A percentile compares a stretch with the other conserved stretches of the same genome.
Conservation (phyloP, 495 filamentous ascomycete genomes). For the Amphirosellinia nigrospora region DNA sequence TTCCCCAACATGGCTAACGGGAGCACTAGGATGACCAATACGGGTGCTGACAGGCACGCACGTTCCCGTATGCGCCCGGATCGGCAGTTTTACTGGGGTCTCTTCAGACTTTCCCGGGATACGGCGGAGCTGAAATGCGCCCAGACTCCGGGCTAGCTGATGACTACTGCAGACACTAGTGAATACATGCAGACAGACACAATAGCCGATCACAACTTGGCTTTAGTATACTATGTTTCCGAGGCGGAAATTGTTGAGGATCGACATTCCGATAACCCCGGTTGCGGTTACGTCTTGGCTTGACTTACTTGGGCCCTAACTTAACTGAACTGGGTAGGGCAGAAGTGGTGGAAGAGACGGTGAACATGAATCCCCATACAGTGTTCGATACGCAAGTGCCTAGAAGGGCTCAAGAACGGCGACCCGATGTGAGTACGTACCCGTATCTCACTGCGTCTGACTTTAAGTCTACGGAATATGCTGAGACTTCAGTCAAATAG, state of each 20-base stretch:
- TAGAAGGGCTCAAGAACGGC: not conserved
- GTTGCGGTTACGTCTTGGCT: not conserved
- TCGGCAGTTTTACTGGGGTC: not conserved
- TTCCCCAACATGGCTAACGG: not conserved
- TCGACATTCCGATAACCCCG: not conserved
- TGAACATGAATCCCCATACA: conserved; percentile 16
- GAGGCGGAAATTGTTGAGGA: conserved; percentile 2
- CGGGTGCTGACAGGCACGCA: not conserved
- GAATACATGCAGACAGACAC: conserved; percentile 1
- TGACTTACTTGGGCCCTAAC: not conserved
- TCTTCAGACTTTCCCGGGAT: not conserved
- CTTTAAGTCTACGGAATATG: not conserved
- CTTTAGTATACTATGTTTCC: not conserved
- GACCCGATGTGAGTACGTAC: not conserved
- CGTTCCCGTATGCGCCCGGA: not conserved
- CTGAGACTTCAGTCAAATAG: not conserved
- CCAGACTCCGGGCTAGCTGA: conserved; percentile 16
- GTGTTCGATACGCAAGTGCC: not conserved
- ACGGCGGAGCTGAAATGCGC: conserved; percentile 20
- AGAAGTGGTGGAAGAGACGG: conserved; percentile 11
- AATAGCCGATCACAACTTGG: not conserved
- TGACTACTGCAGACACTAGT: not conserved
- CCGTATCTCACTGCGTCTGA: not conserved
- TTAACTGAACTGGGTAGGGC: not conserved
- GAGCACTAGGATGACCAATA: conserved; percentile 9